Evolutionary conservation across 1,284 basidiomycete species (phyloP), one percentile per base, ranked within the genome.

Genomic region (Microbotryum silenes-acaulis): DNA sequence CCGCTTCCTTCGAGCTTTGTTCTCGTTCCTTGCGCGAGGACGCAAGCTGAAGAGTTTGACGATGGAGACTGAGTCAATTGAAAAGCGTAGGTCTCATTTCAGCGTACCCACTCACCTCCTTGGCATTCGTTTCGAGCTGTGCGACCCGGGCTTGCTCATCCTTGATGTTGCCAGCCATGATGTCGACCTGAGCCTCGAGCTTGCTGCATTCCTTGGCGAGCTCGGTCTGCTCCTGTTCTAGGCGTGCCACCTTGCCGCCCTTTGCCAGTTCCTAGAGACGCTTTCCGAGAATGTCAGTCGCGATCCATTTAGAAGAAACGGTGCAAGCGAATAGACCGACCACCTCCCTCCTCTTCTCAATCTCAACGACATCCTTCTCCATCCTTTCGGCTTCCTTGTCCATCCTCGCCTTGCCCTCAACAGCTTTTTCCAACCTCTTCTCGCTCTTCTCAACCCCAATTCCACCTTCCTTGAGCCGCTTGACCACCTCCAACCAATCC

Each of bases 151-250:
- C 82, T 68, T 85, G 81, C 74, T 98, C 94, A 31, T 97, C 93
- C 14, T 81, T 80, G 65, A 96, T 84, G 1, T 84, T 85, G 10
- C 81, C 81, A 55, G 83, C 82, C 74, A 87, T 87, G 73, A 97
- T 85, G 67, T 96, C 91, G 18, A 86, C 82, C 75, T 96, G 89
- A 1, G 93, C 92, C 66, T 83, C 83, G 65, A 89, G 79, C 76
- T 94, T 94, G 65, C 89, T 87, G n/a, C 93, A 77, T 54, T 83
- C 85, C 74, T 92, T 91, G 57, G 88, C 90, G 33, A 91, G 77
- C 62, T 84, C 84, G 60, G 84, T 84, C 20, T 89, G 87, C 23
- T 86, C 81, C 52, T 91, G 87, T 64, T 90, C 84, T 55, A 93
- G 78, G 58, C 84, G 84, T 73, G 87, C 84, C 58, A 90, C 77